Conservation (phyloP, 306 rosid species). For the Begonia masoniana region DNA sequence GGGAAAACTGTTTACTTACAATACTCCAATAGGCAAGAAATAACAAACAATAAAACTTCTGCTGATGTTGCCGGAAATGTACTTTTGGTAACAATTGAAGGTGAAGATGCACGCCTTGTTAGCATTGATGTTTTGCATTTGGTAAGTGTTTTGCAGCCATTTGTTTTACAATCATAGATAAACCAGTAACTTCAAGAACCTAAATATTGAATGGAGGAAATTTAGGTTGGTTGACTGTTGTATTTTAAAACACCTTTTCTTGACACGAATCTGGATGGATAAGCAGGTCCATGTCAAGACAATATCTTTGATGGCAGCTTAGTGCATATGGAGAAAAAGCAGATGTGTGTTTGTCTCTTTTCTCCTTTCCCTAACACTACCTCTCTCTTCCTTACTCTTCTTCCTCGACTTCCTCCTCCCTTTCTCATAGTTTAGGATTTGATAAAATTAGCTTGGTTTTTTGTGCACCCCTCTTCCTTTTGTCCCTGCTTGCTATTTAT, state of each 20-base stretch:
- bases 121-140: constrained; percentile 96
- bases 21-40: constrained; percentile 97
- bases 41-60: constrained; percentile 94
- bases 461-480: constrained; percentile 19
- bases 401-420: constrained; percentile 62
- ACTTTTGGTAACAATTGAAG: constrained; percentile 92
- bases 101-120: constrained; percentile 93
- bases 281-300: constrained; percentile 99
- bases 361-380: constrained; percentile 93
- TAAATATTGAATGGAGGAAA: constrained; percentile 23
- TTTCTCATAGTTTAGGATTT: constrained; percentile 52
- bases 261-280: constrained; percentile 93
- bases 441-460: constrained; percentile 22
- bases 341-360: constrained; percentile 99
- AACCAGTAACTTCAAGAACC: constrained; percentile 18
- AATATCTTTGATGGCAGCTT: constrained; percentile 99
- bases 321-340: constrained; percentile 99
- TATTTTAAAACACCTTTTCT: constrained; percentile 52
- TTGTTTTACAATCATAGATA: constrained; percentile 29
- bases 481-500: constrained; percentile 24
- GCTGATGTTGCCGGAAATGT: constrained; percentile 99
- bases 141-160: constrained; percentile 54
- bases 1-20: constrained; percentile 97
- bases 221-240: constrained; percentile 51
- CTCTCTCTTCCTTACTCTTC: constrained; percentile 88